These are phyloP conservation scores for Termitomyces sp. DNA, from an alignment of 768 basidiomycete species.

Conservation along the genomic window DNA sequence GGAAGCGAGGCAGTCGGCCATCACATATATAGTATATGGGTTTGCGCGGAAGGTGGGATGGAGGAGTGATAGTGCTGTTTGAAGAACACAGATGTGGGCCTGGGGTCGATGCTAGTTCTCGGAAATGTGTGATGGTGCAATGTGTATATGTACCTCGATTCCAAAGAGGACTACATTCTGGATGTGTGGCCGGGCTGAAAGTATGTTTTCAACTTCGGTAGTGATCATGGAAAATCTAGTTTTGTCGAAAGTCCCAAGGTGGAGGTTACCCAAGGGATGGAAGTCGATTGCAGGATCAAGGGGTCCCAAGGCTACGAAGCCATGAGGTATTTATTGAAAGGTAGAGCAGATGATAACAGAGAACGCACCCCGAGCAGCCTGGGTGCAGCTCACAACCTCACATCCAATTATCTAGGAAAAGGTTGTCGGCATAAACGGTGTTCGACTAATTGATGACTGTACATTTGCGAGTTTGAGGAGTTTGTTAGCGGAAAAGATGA, in stretches of 20 bases:
- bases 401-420: slow-evolving; percentile 13
- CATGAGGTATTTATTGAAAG: background rate
- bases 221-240: slow-evolving; percentile 84
- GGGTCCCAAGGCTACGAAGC: slow-evolving; percentile 53
- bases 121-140: background rate
- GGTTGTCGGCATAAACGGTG: background rate
- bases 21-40: slow-evolving; percentile 16
- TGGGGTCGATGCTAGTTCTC: background rate
- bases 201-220: slow-evolving; percentile 50
- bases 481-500: slow-evolving; percentile 16
- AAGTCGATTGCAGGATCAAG: slow-evolving; percentile 61
- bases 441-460: background rate
- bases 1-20: slow-evolving; percentile 17
- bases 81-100: slow-evolving; percentile 71
- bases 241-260: slow-evolving; percentile 66
- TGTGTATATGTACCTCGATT: slow-evolving; percentile 58
- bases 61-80: slow-evolving; percentile 34
- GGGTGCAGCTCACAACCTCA: slow-evolving; percentile 17
- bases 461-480: slow-evolving; percentile 18
- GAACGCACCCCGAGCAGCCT: slow-evolving; percentile 13
- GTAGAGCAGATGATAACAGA: background rate
- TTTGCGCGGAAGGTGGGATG: slow-evolving; percentile 18
- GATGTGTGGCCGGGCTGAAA: slow-evolving; percentile 42
- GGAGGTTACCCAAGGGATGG: slow-evolving; percentile 46
- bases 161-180: slow-evolving; percentile 74